phyloP scores from a whole-genome alignment of 768 basidiomycete genomes.

The Kwoniella mangroviensis region DNA sequence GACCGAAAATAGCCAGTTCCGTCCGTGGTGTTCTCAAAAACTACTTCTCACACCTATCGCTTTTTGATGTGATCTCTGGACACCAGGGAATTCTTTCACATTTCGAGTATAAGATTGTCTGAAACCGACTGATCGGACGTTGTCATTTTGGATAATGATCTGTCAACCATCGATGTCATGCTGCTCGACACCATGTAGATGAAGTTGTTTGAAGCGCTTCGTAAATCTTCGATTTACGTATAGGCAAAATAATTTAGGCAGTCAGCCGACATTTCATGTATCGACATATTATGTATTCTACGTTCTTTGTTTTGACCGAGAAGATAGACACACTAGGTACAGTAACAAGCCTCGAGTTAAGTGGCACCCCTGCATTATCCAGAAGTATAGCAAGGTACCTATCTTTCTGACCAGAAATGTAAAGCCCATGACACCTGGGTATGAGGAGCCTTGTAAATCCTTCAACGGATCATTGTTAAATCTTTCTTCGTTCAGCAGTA shows the following conservation, averaged over 20 bases:
- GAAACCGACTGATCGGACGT: not conserved
- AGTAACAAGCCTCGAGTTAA: not conserved
- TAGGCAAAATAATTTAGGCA: not conserved
- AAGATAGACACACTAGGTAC: not conserved
- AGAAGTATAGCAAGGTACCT: not conserved
- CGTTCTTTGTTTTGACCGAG: not conserved
- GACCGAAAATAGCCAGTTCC: too few species aligned
- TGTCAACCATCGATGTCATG: not conserved
- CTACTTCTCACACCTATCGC: not conserved
- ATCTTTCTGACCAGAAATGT: not conserved
- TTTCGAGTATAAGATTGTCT: not conserved
- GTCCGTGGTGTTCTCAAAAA: too few species aligned
- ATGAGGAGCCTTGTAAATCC: not conserved
- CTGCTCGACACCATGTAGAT: not conserved
- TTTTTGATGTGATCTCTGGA: not conserved
- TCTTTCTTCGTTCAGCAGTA: not conserved
- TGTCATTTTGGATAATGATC: not conserved
- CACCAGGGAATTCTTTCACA: not conserved
- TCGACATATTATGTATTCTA: not conserved
- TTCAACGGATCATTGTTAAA: not conserved
- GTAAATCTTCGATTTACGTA: not conserved
- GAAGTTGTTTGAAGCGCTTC: conserved; percentile 2
- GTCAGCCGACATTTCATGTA: not conserved
- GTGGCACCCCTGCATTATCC: not conserved
- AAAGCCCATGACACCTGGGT: not conserved